Percentiles rank a stretch among this genome's conserved stretches.
These are phyloP conservation scores for Pisolithus marmoratus DNA, from an alignment of 768 basidiomycete species.

Conservation along the genomic window DNA sequence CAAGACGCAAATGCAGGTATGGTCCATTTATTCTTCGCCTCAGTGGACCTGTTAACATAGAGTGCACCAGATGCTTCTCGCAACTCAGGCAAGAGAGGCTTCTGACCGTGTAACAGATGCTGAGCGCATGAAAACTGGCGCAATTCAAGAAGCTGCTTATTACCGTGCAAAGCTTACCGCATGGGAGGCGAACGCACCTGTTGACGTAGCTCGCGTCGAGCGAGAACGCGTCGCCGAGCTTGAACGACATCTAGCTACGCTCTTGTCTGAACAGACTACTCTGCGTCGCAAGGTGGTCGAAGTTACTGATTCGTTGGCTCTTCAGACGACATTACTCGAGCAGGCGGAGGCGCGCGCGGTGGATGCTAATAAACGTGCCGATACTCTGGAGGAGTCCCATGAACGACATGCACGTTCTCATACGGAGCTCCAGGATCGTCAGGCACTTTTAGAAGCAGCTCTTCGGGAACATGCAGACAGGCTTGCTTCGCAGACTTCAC, in stretches of 20 bases:
- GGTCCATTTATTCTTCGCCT: constrained; percentile 14
- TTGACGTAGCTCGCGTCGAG: constrained; percentile 67
- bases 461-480: constrained; percentile 75
- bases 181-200: constrained; percentile 61
- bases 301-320: constrained; percentile 63
- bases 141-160: constrained; percentile 91
- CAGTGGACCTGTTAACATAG: constrained; percentile 6
- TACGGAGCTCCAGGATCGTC: constrained; percentile 61
- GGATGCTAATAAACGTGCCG: constrained; percentile 73
- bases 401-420: constrained; percentile 59
- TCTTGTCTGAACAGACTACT: constrained; percentile 55
- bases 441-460: constrained; percentile 52
- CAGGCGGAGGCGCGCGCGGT: constrained; percentile 74
- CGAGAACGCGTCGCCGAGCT: constrained; percentile 71
- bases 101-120: constrained; percentile 78
- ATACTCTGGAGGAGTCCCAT: constrained; percentile 65
- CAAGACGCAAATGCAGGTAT: constrained; percentile 79
- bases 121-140: constrained; percentile 68
- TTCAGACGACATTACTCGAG: constrained; percentile 72
- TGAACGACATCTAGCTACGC: constrained; percentile 60
- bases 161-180: constrained; percentile 94
- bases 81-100: constrained; percentile 68
- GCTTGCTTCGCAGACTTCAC: constrained; percentile 65
- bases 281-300: constrained; percentile 71
- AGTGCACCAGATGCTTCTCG: constrained; percentile 53